Conservation (phyloP, 257 asterid species). For the Solanum pimpinellifolium region DNA sequence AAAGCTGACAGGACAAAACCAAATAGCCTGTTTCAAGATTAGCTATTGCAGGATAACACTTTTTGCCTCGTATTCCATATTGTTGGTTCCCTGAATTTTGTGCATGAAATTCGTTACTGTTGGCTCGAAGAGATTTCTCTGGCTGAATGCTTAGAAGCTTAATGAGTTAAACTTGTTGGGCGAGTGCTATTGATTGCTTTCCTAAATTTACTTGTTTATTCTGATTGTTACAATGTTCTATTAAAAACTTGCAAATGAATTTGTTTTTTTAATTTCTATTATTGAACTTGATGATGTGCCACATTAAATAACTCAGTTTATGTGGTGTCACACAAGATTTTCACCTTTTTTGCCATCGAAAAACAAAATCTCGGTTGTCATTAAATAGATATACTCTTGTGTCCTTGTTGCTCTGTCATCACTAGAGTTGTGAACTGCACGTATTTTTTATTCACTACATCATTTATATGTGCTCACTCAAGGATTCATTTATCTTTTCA, state of each 20-base stretch:
- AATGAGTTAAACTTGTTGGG: background rate
- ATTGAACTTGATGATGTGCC: background rate
- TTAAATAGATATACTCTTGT: background rate
- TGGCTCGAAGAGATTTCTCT: background rate
- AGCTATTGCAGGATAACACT: background rate
- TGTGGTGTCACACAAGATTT: background rate
- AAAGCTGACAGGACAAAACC: background rate
- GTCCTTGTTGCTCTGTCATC: background rate
- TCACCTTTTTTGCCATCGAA: background rate
- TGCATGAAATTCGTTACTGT: background rate
- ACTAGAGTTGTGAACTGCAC: background rate
- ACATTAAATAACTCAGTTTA: background rate
- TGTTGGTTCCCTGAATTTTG: background rate
- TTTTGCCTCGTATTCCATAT: background rate
- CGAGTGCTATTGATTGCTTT: background rate
- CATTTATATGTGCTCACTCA: background rate
- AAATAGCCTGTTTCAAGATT: background rate
- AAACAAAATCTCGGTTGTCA: background rate
- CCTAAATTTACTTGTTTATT: background rate
- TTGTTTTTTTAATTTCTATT: background rate
- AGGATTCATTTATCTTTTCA: background rate
- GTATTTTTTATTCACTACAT: background rate
- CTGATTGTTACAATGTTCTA: background rate
- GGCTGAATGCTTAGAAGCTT: background rate
- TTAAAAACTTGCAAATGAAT: background rate